Percentiles rank a stretch among this genome's conserved stretches.
Evolutionary conservation across 768 basidiomycete species (phyloP).

Genomic region (Mycena vulgaris): DNA sequence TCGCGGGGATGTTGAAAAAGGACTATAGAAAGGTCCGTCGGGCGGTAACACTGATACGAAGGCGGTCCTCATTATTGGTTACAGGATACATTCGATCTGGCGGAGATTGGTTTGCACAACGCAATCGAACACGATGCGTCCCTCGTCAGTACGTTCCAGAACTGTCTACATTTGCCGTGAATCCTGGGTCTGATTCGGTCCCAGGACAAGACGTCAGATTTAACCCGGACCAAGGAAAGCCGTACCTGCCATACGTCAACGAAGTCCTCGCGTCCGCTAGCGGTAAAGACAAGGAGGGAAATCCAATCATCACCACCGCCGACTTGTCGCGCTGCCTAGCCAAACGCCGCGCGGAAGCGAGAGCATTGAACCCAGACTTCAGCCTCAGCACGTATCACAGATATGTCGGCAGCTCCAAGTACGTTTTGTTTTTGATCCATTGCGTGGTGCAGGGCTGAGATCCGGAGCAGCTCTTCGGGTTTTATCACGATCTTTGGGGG

Average conservation of each 20-base stretch:
- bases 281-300: slow-evolving; percentile 67
- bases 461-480: slow-evolving; percentile 66
- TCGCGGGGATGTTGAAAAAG: background rate
- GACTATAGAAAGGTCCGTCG: background rate
- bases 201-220: slow-evolving; percentile 64
- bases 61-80: no score
- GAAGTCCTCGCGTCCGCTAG: slow-evolving; percentile 73
- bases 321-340: no score
- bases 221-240: slow-evolving; percentile 67
- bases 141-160: no score
- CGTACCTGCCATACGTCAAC: slow-evolving; percentile 65
- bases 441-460: background rate
- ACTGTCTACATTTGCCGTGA: no score
- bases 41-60: no score
- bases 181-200: no score
- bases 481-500: slow-evolving; percentile 79
- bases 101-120: background rate
- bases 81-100: background rate
- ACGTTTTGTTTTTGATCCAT: slow-evolving; percentile 37
- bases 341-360: slow-evolving; percentile 63
- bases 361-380: slow-evolving; percentile 69
- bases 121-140: background rate
- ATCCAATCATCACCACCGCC: slow-evolving; percentile 61
- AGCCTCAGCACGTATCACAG: slow-evolving; percentile 66
- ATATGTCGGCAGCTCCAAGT: slow-evolving; percentile 80